Evolutionary conservation across 306 rosid species (phyloP), one percentile per base, ranked within the genome.

Genomic region (Hippophae gyantsensis): DNA sequence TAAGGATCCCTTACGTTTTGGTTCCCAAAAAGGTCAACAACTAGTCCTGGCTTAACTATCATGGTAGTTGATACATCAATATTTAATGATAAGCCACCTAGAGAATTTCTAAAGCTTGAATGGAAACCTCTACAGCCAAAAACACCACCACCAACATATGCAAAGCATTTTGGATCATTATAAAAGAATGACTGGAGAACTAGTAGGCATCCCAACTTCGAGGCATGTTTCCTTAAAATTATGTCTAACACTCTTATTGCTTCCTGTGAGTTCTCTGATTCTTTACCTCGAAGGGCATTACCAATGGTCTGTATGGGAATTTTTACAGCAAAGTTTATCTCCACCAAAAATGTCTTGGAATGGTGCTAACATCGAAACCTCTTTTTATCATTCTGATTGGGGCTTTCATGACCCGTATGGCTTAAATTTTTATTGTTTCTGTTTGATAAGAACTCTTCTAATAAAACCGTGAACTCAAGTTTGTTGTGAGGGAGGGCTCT

Each of bases 161-260:
- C 60, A 52, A 73, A 88, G 57, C 65, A 78, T 23, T 57, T 80
- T 0, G 88, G 75, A 58, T 92, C 79, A 18, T 88, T 84, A 63
- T 85, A 95, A 56, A 92, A 92, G 43, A 79, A 92, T 2, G 89
- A 83, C 10, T 92, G 99, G 6, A 95, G 83, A 42, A 92, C 99
- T 40, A 92, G 95, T 1, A 92, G 76, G 69, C 97, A 92, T 3
- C 99, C 99, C 96, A 85, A 96, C 60, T 80, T 88, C 0, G 99
- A 82, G 61, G 99, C 94, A 78, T 92, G 95, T 60, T 92, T 96
- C 63, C 99, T 68, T 57, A 92, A 50, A 14, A 92, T 79, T 10
- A 86, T 86, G 66, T 92, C 99, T 62, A 92, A 70, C 10, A 92
- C 99, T 54, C 99, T 73, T 1, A 92, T 18, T 18, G 18, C 18